Evolutionary conservation across 148 eudicot genomes (phyloP), one percentile per base, ranked within the genome.

Genomic region (Rhododendron henanense): DNA sequence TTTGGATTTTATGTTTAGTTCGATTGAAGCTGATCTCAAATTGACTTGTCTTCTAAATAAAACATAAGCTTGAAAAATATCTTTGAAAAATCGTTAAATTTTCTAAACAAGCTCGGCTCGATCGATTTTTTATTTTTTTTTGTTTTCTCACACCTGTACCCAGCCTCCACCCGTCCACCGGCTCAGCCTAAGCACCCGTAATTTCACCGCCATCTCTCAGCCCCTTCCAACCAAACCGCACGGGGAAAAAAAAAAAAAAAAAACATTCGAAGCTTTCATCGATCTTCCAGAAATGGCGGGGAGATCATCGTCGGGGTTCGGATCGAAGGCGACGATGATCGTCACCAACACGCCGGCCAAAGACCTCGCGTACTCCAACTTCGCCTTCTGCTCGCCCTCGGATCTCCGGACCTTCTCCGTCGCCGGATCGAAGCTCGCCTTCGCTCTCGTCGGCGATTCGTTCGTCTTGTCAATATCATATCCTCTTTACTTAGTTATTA

Each of bases 341-440:
- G 98, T 95, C 5, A 92, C 94, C n/a, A 93, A 88, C 86, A 94
- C 98, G 25, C 98, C 98, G 1, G 88, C 86, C 0, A 90, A 87
- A 84, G 94, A 92, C 83, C 94, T 95, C 25, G 96, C 90, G 0
- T 82, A 88, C 84, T 92, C 98, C 48, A 95, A 95, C 69, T 85
- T 87, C 84, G 94, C 92, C 31, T 95, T 90, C 69, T 93, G 94
- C 84, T 90, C 93, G 0, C 88, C 87, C 35, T 47, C 86, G 69
- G 98, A 94, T 92, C 88, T 90, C 81, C 91, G 91, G 3, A 85
- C 78, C 69, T 90, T 92, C 74, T 21, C 90, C 45, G 88, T 87
- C 7, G 81, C 95, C 33, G 98, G 95, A 90, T 91, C 98, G 31
- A 87, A 83, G 25, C 83, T 85, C 86, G 92, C 86, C 25, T 89